These are phyloP conservation scores for Somion occarium DNA, from an alignment of 1,284 basidiomycete genomes.

Conservation along the genomic window DNA sequence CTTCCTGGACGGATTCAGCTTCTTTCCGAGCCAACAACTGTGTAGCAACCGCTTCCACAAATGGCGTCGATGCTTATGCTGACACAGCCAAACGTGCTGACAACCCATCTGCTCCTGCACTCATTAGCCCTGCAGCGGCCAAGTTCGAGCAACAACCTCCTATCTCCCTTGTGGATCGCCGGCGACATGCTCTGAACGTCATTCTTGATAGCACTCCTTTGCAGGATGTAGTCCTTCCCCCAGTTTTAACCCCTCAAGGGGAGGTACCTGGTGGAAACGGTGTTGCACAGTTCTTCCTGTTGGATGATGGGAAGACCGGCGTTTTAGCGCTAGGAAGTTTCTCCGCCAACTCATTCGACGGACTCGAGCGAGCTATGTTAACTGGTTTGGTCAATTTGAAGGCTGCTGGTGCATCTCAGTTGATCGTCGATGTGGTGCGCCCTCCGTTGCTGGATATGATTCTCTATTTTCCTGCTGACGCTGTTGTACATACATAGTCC, in stretches of 20 bases:
- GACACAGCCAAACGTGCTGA: slow-evolving; percentile 8
- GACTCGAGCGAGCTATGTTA: slow-evolving; percentile 41
- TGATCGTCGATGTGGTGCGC: slow-evolving; percentile 51
- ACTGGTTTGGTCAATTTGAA: slow-evolving; percentile 46
- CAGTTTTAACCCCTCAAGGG: slow-evolving; percentile 36
- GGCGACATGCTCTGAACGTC: slow-evolving; percentile 43
- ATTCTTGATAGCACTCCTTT: slow-evolving; percentile 43
- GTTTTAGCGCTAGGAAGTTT: slow-evolving; percentile 59
- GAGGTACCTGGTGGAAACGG: slow-evolving; percentile 41
- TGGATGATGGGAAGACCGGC: slow-evolving; percentile 51
- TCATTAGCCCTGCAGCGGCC: slow-evolving; percentile 23
- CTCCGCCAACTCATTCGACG: slow-evolving; percentile 37
- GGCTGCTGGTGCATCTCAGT: slow-evolving; percentile 41
- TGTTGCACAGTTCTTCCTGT: slow-evolving; percentile 51
- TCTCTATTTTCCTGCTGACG: not conserved
- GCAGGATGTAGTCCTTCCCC: slow-evolving; percentile 47
- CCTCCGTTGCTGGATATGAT: not conserved
- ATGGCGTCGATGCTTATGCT: slow-evolving; percentile 43
- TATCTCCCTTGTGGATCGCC: slow-evolving; percentile 28
- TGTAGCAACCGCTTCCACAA: slow-evolving; percentile 42
- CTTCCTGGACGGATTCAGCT: slow-evolving; percentile 44
- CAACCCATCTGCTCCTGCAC: slow-evolving; percentile 6
- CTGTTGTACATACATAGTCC: too few relatives aligned
- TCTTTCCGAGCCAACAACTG: slow-evolving; percentile 54
- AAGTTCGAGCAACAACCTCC: slow-evolving; percentile 45